Base-by-base conservation (phyloP, 2,329 filamentous ascomycete genomes). In the Diaporthe helianthi region DNA sequence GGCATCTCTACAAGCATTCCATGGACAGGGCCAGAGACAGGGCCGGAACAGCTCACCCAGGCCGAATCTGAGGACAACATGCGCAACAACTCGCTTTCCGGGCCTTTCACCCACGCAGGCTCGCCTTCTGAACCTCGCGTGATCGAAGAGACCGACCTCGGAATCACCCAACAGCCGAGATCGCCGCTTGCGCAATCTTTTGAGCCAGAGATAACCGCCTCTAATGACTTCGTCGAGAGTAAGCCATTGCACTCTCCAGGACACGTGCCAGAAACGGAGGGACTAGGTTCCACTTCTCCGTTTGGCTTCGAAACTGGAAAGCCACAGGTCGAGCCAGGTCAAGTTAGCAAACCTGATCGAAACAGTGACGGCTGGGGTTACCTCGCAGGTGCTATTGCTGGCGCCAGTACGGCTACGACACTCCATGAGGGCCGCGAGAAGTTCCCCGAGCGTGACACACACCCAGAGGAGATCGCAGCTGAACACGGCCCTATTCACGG, bases 311-410 rank as follows among this genome's bases (percentile, higher is more conserved):
- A 31, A 7, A 6, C 9, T 22, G 46, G 61, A 17, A 26, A 36
- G 19, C 17, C 29, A 46, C 53, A 41, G 2, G 38, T 10, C n/a
- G 36, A 49, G 3, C 33, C 17, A 31, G 60, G 63, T 26, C 36
- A 60, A 15, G 26, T 7, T 13, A 58, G 22, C 19, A 44, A 12
- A 38, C 24, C 52, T 51, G 19, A 15, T 54, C 46, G 65, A 38
- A 67, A 41, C 52, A 67, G 65, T 44, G 52, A 58, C n/a, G 65
- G 65, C 8, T 67, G 65, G 65, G 52, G 52, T 31, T 67, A 58
- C 52, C 65, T 58, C 41, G 65, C 65, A 17, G 52, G 65, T 58
- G 65, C 52, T 41, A 67, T 67, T 15, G 29, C 52, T 15, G 65
- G 65, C 44, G 54, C 54, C 8, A 41, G 65, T n/a, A 44, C 47